Conservation (phyloP, 2,329 filamentous ascomycete genomes). For the Emergomyces orientalis region DNA sequence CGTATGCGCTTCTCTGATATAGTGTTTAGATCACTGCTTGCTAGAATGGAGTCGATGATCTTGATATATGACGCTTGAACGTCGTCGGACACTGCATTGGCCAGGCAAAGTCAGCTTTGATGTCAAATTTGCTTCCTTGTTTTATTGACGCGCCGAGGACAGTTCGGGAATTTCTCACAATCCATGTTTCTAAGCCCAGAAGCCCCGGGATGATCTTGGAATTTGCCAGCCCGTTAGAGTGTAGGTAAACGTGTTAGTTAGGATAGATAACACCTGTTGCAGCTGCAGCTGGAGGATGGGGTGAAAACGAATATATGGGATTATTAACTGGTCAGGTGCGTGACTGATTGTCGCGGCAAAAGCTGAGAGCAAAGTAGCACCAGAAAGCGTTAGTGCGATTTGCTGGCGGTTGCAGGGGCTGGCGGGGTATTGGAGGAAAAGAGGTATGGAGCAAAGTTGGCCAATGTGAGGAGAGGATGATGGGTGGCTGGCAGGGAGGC, state of each 20-base stretch:
- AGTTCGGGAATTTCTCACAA: conserved; percentile 4
- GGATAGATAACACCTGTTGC: conserved; percentile 5
- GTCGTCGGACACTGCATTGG: conserved; percentile 39
- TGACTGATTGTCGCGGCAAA: background rate
- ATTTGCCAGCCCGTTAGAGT: conserved; percentile 4
- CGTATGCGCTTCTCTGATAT: conserved; percentile 58
- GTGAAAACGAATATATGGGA: background rate
- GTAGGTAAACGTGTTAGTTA: conserved; percentile 2
- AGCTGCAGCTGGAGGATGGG: background rate
- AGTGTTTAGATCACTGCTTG: conserved; percentile 51
- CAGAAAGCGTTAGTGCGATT: conserved; percentile 15
- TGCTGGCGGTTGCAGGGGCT: conserved; percentile 31
- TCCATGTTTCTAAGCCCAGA: conserved; percentile 1
- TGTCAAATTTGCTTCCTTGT: background rate
- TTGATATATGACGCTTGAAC: conserved; percentile 43
- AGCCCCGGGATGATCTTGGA: background rate
- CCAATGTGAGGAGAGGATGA: background rate
- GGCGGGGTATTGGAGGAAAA: conserved; percentile 26
- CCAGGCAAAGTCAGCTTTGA: conserved; percentile 13
- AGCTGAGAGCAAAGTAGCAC: conserved; percentile 1
- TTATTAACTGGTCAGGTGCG: background rate
- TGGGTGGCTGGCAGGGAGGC: background rate
- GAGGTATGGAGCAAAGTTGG: background rate
- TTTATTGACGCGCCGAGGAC: background rate
- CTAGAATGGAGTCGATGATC: conserved; percentile 56